Percentiles rank a stretch among this genome's conserved stretches.
Conservation (phyloP, 495 filamentous ascomycete species). For the Aspergillus ostianus region DNA sequence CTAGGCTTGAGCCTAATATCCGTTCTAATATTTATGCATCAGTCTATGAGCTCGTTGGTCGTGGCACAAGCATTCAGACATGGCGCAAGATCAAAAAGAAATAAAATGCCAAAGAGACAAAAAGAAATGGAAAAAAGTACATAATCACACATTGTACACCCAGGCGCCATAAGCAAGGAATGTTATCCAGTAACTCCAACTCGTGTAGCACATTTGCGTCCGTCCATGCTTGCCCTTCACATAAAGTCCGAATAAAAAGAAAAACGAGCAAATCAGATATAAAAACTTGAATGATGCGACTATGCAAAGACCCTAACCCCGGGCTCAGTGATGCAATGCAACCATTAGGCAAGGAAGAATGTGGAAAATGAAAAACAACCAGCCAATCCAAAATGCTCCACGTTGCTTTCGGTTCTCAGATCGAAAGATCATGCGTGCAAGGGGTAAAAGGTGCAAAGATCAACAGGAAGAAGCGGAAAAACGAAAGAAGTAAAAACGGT, state of each 20-base stretch:
- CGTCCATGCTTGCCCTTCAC: conserved; percentile 8
- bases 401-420: conserved; percentile 3
- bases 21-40: conserved; percentile 2
- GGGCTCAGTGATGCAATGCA: conserved; percentile 20
- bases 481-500: background rate
- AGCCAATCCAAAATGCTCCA: background rate
- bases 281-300: conserved; percentile 12
- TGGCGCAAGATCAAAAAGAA: conserved; percentile 6
- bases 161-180: background rate
- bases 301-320: conserved; percentile 14
- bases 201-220: conserved; percentile 4
- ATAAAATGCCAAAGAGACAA: conserved; percentile 15
- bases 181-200: conserved; percentile 9
- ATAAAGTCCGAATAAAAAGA: background rate
- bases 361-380: conserved; percentile 8
- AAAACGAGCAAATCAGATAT: conserved; percentile 7
- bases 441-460: too few species aligned
- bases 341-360: conserved; percentile 10
- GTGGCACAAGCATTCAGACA: conserved; percentile 27
- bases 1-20: background rate
- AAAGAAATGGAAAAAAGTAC: conserved; percentile 13
- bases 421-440: background rate
- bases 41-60: conserved; percentile 29
- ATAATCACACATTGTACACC: conserved; percentile 6
- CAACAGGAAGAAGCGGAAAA: background rate